Evolutionary conservation across 139 green algal species (phyloP).

Genomic region (Deuterostichococcus epilithicus): DNA sequence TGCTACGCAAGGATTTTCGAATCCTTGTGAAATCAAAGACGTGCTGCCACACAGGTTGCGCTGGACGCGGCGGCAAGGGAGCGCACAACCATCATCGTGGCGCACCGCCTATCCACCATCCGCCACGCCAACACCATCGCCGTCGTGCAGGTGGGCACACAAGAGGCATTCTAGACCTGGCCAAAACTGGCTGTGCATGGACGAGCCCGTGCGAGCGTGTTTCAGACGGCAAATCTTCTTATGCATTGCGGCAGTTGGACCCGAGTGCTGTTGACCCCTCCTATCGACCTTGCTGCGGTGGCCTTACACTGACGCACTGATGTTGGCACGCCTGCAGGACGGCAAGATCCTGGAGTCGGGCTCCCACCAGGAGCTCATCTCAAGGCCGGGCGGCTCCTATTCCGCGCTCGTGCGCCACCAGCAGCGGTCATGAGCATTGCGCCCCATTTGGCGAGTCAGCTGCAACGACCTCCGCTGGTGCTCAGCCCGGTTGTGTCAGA

Average conservation of each 20-base stretch:
- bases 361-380: slow-evolving; percentile 46
- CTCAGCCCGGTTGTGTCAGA: too few relatives aligned
- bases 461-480: too few relatives aligned
- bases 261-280: not conserved
- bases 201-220: not conserved
- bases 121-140: slow-evolving; percentile 77
- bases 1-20: too few relatives aligned
- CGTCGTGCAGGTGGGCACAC: slow-evolving; percentile 50
- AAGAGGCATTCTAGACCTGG: not conserved
- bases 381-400: slow-evolving; percentile 24
- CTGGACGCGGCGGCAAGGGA: slow-evolving; percentile 60
- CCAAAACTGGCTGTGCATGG: not conserved
- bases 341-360: slow-evolving; percentile 63
- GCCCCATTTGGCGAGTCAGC: too few relatives aligned
- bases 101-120: slow-evolving; percentile 85
- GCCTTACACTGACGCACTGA: not conserved
- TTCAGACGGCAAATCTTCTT: not conserved
- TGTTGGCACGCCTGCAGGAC: slow-evolving; percentile 37
- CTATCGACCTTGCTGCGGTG: not conserved
- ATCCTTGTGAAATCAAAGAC: too few relatives aligned
- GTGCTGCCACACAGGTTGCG: slow-evolving; percentile 42
- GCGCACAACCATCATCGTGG: slow-evolving; percentile 86
- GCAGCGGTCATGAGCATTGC: slow-evolving; percentile 11
- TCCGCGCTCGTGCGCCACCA: slow-evolving; percentile 28
- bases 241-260: not conserved